Conservation (phyloP, 2,329 filamentous ascomycete genomes). For the Eurotiales sp. region DNA sequence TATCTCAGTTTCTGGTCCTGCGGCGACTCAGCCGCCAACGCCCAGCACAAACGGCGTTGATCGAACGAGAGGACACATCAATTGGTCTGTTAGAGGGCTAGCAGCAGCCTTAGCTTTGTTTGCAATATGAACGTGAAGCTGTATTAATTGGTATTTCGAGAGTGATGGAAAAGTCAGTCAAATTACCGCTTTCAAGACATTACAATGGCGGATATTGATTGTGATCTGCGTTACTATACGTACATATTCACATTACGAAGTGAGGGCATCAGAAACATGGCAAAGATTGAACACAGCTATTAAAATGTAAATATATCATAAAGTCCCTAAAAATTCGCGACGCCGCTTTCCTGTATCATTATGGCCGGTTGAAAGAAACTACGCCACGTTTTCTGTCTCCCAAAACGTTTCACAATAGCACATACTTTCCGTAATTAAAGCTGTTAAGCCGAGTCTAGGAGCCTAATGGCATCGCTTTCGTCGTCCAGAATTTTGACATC, state of each 20-base stretch:
- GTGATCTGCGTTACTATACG: background rate
- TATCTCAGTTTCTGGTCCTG: no score
- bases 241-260: no score
- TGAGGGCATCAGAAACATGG: no score
- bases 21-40: background rate
- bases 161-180: no score
- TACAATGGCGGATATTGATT: background rate
- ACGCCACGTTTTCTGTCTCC: background rate
- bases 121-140: background rate
- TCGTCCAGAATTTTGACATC: background rate
- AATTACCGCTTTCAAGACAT: no score
- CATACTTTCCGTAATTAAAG: background rate
- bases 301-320: background rate
- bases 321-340: background rate
- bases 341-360: no score
- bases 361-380: no score
- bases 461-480: background rate
- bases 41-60: background rate
- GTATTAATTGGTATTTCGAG: no score
- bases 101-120: background rate
- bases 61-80: background rate
- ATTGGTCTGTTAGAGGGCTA: background rate
- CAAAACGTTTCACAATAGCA: background rate
- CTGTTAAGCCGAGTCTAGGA: background rate
- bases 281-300: no score